phyloP scores from a whole-genome alignment of 2,329 filamentous ascomycete genomes.

The Penicillium paneum region DNA sequence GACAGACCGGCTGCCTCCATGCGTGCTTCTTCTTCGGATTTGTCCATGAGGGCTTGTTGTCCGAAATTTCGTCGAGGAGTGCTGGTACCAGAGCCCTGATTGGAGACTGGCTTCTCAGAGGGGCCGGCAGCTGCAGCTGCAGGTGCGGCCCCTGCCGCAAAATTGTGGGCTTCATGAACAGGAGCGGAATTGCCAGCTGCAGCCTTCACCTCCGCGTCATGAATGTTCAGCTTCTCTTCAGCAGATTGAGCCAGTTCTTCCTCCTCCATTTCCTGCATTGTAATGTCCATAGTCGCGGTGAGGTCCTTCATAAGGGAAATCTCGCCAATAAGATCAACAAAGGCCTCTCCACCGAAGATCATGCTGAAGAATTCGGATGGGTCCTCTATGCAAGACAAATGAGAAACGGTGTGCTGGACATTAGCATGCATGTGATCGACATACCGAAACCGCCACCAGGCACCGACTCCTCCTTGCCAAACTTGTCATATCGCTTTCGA shows the following conservation, averaged over 20 bases:
- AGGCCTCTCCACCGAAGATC: slow-evolving; percentile 96
- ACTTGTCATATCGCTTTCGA: slow-evolving; percentile 91
- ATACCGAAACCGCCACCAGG: slow-evolving; percentile 83
- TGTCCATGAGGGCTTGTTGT: slow-evolving; percentile 83
- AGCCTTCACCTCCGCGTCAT: slow-evolving; percentile 46
- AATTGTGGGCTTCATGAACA: slow-evolving; percentile 43
- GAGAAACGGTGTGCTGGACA: not conserved
- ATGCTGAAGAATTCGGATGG: slow-evolving; percentile 96
- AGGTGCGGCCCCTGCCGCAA: slow-evolving; percentile 56
- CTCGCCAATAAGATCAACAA: slow-evolving; percentile 94
- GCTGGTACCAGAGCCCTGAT: slow-evolving; percentile 41
- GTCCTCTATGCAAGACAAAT: slow-evolving; percentile 57
- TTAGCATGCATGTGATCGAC: slow-evolving; percentile 17
- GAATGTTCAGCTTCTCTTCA: slow-evolving; percentile 47
- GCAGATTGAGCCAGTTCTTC: slow-evolving; percentile 58
- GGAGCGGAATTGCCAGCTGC: slow-evolving; percentile 31
- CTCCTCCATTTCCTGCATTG: slow-evolving; percentile 75
- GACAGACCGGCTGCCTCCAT: slow-evolving; percentile 63
- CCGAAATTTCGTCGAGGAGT: slow-evolving; percentile 60
- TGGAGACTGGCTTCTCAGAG: slow-evolving; percentile 21
- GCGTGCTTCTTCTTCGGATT: slow-evolving; percentile 72
- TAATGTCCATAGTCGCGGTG: slow-evolving; percentile 97
- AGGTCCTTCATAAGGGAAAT: slow-evolving; percentile 98
- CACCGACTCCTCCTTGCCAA: slow-evolving; percentile 90
- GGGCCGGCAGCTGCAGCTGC: slow-evolving; percentile 27